Conservation (phyloP, 1,139 yeast genomes). For the Magnusiomyces fungicola region DNA sequence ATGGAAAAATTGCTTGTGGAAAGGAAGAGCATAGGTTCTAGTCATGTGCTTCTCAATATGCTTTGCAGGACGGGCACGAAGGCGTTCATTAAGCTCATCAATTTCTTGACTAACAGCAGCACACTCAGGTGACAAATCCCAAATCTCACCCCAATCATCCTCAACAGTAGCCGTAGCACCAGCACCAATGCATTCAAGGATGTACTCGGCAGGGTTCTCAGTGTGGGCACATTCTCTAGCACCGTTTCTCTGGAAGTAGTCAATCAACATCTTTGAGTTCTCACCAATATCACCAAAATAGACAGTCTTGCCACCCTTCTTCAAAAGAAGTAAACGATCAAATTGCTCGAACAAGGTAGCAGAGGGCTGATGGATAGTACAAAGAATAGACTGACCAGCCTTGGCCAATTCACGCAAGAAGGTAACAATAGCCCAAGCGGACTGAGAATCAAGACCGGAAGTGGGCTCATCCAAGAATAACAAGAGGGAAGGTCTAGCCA, state of each 20-base stretch:
- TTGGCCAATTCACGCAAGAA: constrained; percentile 58
- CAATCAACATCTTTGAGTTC: constrained; percentile 48
- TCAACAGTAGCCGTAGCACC: constrained; percentile 62
- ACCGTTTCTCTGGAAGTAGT: constrained; percentile 64
- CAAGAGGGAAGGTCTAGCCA: constrained; percentile 72
- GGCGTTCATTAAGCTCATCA: constrained; percentile 37
- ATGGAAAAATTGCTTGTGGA: constrained; percentile 30
- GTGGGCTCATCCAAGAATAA: constrained; percentile 69
- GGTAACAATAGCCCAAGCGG: constrained; percentile 42
- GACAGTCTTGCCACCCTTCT: constrained; percentile 66
- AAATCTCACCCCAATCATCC: constrained; percentile 54
- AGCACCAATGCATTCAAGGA: constrained; percentile 67
- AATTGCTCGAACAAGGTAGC: constrained; percentile 66
- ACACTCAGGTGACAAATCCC: constrained; percentile 52
- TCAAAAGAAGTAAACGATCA: constrained; percentile 61
- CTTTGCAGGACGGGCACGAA: constrained; percentile 24
- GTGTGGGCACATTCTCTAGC: constrained; percentile 51
- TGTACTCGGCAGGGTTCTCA: constrained; percentile 76
- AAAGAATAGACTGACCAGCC: constrained; percentile 71
- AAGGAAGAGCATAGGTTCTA: constrained; percentile 26
- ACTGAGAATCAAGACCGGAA: constrained; percentile 53
- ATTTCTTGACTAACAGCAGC: constrained; percentile 31
- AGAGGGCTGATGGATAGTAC: constrained; percentile 77
- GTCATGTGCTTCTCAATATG: constrained; percentile 18
- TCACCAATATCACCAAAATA: constrained; percentile 72